Base-by-base conservation (phyloP, 1,284 basidiomycete genomes). In the Sporisorium scitamineum region DNA sequence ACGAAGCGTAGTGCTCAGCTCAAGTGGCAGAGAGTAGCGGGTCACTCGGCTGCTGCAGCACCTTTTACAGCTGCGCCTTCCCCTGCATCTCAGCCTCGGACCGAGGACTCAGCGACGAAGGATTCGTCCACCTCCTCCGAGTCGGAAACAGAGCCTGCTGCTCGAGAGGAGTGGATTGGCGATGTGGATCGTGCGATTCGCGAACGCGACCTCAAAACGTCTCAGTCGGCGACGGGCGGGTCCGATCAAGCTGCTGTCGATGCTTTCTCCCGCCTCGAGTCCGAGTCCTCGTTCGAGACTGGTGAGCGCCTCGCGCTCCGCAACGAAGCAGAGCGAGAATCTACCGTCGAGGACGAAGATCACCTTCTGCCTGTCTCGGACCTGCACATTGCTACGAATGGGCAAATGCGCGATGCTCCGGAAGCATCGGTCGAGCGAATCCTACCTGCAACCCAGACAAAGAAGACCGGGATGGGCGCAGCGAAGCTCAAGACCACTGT, bases 361-460 rank as follows among this genome's bases (percentile, higher is more conserved):
- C 55, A 70, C 27, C 63, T 75, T 1, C 57, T 75, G 18, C 72
- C 72, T 16, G 72, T 75, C 20, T 75, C 72, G 22, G 67, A 75
- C 22, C 56, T 75, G 20, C 7, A 60, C 56, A 75, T 70, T 26
- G 72, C 72, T 48, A 72, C 64, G 0, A 54, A 57, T 10, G 68
- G 68, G 10, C 62, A 58, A 7, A 51, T 65, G 37, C 54, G 50
- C 8, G 68, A 65, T 31, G 39, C 48, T n/a, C 24, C 45, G 2
- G 59, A 61, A 2, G n/a, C 48, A 5, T 20, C 45, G 5, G 8
- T 32, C 32, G 24, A 44, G 29, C 44, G 24, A 3, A 10, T 14
- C 27, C 54, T 13, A 18, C 9, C 44, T 13, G 26, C 4, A 5
- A 4, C 32, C 16, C 61, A 41, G 29, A 29, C 31, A 3, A 54